These are phyloP conservation scores for Ganoderma multipileum DNA, from an alignment of 1,284 basidiomycete genomes.

Conservation along the genomic window DNA sequence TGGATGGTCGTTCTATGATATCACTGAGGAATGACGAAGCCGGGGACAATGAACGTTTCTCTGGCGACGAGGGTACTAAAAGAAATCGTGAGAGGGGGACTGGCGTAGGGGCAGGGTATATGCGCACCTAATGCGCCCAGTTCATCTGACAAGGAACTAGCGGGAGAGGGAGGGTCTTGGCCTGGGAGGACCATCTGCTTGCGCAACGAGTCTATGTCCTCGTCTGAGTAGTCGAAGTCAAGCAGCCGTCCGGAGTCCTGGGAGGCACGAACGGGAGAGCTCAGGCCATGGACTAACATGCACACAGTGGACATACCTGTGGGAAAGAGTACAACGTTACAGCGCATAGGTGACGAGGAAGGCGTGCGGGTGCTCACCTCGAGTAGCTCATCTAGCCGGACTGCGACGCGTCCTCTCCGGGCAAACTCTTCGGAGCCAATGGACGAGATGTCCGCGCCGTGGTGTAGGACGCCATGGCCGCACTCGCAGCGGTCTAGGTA, in stretches of 20 bases:
- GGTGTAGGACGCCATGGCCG: conserved; percentile 73
- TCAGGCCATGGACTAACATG: neutral
- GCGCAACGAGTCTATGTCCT: conserved; percentile 72
- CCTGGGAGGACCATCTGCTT: conserved; percentile 69
- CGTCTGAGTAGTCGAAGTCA: conserved; percentile 79
- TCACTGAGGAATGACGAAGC: conserved; percentile 58
- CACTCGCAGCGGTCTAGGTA: conserved; percentile 80
- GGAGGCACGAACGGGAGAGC: neutral
- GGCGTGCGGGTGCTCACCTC: conserved; percentile 60
- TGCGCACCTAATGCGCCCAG: conserved; percentile 43
- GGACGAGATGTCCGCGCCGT: conserved; percentile 69
- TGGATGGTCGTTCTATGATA: conserved; percentile 39
- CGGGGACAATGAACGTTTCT: conserved; percentile 54
- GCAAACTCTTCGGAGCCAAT: conserved; percentile 68
- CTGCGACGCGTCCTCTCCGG: conserved; percentile 79
- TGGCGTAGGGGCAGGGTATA: conserved; percentile 5
- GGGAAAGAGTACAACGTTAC: neutral
- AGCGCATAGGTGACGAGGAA: neutral
- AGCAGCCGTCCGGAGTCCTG: conserved; percentile 80
- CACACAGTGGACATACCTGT: conserved; percentile 11
- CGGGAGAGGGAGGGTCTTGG: conserved; percentile 47
- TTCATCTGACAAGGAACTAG: conserved; percentile 46
- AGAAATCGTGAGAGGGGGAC: conserved; percentile 14
- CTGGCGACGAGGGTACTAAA: conserved; percentile 42
- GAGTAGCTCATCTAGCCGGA: conserved; percentile 85